Evolutionary conservation across 2,329 filamentous ascomycete species (phyloP).

Genomic region (Scedosporium dehoogii): DNA sequence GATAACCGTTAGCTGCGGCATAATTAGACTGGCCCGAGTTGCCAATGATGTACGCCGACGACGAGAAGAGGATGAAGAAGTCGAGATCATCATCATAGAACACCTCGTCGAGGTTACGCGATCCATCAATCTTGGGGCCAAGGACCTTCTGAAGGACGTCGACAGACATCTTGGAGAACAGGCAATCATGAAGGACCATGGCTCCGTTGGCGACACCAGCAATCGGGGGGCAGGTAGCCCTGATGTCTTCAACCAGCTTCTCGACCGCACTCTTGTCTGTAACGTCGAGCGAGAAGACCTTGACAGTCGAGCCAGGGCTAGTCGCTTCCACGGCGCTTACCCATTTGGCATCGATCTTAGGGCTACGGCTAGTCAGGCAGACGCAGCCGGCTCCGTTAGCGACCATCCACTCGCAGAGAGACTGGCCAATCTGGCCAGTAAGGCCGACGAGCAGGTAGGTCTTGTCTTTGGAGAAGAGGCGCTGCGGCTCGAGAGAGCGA

Average conservation of each 20-base stretch:
- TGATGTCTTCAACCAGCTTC: too few species aligned
- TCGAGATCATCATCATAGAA: constrained; percentile 21
- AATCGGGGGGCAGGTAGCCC: constrained; percentile 17
- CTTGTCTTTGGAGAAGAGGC: constrained; percentile 10
- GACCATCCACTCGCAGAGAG: constrained; percentile 29
- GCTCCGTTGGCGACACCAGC: constrained; percentile 27
- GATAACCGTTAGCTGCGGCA: constrained; percentile 26
- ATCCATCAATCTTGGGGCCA: constrained; percentile 28
- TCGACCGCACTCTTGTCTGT: too few species aligned
- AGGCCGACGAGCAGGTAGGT: constrained; percentile 25
- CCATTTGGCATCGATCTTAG: constrained; percentile 20
- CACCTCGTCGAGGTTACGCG: constrained; percentile 19
- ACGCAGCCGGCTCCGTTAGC: constrained; percentile 24
- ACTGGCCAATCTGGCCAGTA: constrained; percentile 23
- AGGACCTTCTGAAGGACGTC: constrained; percentile 18
- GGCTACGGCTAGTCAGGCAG: constrained; percentile 27
- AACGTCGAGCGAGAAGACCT: too few species aligned
- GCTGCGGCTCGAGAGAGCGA: too few species aligned
- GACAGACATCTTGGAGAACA: constrained; percentile 21
- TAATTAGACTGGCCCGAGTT: constrained; percentile 27
- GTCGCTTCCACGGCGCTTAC: neutral
- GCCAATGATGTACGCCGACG: constrained; percentile 22
- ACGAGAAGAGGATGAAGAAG: constrained; percentile 33
- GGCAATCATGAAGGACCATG: constrained; percentile 23
- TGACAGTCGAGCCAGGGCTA: too few species aligned